phyloP scores from a whole-genome alignment of 345 rosid species.

The Eucalyptus shirleyi region DNA sequence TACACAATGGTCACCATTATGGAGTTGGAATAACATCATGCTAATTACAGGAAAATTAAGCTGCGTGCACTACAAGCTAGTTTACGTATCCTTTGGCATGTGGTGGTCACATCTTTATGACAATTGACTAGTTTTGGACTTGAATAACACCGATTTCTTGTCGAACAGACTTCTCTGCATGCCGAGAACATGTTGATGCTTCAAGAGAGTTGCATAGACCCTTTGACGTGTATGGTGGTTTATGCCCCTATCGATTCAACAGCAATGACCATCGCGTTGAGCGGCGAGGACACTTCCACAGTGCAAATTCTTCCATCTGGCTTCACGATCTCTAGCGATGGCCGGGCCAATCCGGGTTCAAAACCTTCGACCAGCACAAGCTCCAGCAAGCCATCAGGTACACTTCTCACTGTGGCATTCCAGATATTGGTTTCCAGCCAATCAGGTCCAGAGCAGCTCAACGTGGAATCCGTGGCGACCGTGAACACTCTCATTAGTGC shows the following conservation, averaged over 20 bases:
- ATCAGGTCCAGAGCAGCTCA: neutral
- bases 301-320: constrained; percentile 72
- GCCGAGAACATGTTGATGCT: constrained; percentile 24
- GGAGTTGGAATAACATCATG: neutral
- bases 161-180: neutral
- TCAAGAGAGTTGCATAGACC: constrained; percentile 50
- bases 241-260: constrained; percentile 45
- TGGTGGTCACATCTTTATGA: neutral
- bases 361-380: neutral
- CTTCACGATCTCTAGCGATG: constrained; percentile 41
- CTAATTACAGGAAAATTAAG: neutral
- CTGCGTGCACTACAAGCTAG: neutral
- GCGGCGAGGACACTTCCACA: constrained; percentile 10
- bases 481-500: constrained; percentile 41
- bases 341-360: neutral
- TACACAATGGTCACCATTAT: neutral
- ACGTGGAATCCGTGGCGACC: constrained; percentile 27
- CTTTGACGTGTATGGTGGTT: constrained; percentile 30
- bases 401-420: constrained; percentile 47
- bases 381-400: constrained; percentile 7
- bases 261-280: constrained; percentile 11
- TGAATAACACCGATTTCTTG: neutral
- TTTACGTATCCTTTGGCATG: neutral
- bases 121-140: neutral
- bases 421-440: constrained; percentile 38